A percentile compares a stretch with the other conserved stretches of the same genome.
Evolutionary conservation across 768 basidiomycete species (phyloP).

Genomic region (Gelatoporia subvermispora): DNA sequence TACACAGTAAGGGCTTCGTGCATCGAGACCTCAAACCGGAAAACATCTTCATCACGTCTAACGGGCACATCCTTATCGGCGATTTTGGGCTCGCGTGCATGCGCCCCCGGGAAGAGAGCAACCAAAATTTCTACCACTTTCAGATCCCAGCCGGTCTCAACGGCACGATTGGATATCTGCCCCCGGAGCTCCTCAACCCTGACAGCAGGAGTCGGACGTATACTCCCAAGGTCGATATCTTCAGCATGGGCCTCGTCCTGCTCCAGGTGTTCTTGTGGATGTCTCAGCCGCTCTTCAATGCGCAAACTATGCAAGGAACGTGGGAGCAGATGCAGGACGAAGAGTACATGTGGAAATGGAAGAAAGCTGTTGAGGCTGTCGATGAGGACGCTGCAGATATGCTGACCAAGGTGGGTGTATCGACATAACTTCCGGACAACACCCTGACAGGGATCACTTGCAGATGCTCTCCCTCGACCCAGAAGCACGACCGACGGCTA

Average conservation of each 20-base stretch:
- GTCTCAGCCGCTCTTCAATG: background rate
- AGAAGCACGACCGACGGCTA: background rate
- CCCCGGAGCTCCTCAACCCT: conserved; percentile 37
- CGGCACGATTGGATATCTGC: conserved; percentile 42
- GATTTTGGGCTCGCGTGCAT: conserved; percentile 18
- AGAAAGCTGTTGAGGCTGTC: no score
- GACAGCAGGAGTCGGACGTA: conserved; percentile 27
- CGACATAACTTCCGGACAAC: no score
- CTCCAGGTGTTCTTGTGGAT: conserved; percentile 14
- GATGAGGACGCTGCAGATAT: background rate
- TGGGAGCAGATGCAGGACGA: no score
- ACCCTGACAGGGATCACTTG: background rate
- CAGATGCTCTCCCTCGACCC: conserved; percentile 2
- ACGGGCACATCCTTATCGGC: conserved; percentile 14
- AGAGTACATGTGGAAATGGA: background rate
- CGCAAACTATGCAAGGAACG: background rate
- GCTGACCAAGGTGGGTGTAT: background rate
- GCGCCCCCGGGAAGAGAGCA: no score
- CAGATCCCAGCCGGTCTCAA: background rate
- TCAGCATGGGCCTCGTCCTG: conserved; percentile 37
- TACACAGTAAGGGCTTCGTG: conserved; percentile 15
- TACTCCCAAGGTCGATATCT: conserved; percentile 38
- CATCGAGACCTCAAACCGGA: conserved; percentile 27
- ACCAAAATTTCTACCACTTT: background rate
- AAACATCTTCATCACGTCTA: conserved; percentile 17